phyloP scores from a whole-genome alignment of 176 grass and related monocot genomes.

The Metroxylon sagu region DNA sequence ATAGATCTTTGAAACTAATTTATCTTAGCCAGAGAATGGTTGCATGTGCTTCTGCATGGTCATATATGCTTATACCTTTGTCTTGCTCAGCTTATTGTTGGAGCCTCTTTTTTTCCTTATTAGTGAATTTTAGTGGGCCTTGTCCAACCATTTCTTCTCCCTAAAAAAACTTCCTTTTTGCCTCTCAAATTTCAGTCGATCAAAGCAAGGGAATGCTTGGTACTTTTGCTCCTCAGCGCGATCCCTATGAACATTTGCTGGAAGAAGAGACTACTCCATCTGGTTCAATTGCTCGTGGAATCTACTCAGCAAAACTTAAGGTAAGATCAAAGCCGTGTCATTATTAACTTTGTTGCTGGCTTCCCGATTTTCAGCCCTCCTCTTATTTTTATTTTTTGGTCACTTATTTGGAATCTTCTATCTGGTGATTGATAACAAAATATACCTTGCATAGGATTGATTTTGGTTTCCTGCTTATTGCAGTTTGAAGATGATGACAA shows the following conservation, averaged over 20 bases:
- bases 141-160: too few species aligned
- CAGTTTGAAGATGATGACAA: slow-evolving; percentile 52
- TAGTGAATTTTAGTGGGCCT: too few species aligned
- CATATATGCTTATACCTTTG: too few species aligned
- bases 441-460: not conserved
- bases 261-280: slow-evolving; percentile 48
- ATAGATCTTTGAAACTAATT: too few species aligned
- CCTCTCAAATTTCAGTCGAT: slow-evolving; percentile 25
- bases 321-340: not conserved
- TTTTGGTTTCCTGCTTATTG: not conserved
- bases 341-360: not conserved
- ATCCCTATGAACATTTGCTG: slow-evolving; percentile 29
- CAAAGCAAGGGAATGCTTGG: slow-evolving; percentile 43
- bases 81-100: too few species aligned
- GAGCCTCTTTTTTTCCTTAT: too few species aligned
- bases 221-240: slow-evolving; percentile 31
- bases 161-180: too few species aligned
- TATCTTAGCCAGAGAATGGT: too few species aligned
- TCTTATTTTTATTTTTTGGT: not conserved
- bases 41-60: too few species aligned
- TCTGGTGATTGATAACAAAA: too few species aligned
- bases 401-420: not conserved
- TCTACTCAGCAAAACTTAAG: slow-evolving; percentile 40
- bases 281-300: slow-evolving; percentile 30
- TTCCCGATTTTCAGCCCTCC: not conserved